Evolutionary conservation across 2,329 filamentous ascomycete species (phyloP).

Genomic region (Lizonia empirigonia): DNA sequence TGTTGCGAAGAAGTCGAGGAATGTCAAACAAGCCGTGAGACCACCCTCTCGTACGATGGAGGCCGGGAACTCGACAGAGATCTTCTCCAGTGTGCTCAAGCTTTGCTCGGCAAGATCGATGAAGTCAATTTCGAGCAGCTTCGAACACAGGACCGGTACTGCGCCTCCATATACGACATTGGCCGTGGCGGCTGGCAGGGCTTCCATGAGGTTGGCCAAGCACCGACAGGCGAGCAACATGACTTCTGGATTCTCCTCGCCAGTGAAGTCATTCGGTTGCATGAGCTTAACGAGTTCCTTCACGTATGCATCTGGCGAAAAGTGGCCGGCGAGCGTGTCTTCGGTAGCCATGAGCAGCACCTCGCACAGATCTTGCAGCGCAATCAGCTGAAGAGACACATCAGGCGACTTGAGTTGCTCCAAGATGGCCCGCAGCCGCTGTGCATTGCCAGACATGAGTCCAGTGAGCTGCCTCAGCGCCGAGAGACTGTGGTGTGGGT

Average conservation of each 20-base stretch:
- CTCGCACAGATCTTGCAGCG: constrained; percentile 90
- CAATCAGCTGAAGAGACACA: constrained; percentile 84
- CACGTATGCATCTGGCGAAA: constrained; percentile 91
- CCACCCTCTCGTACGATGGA: constrained; percentile 96
- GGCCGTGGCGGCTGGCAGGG: constrained; percentile 85
- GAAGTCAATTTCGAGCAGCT: constrained; percentile 92
- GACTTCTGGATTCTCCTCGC: constrained; percentile 91
- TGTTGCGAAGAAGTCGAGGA: constrained; percentile 96
- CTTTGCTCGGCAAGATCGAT: constrained; percentile 98
- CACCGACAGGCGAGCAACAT: constrained; percentile 97
- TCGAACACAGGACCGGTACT: constrained; percentile 91
- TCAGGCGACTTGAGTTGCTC: constrained; percentile 77
- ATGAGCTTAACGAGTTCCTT: constrained; percentile 92
- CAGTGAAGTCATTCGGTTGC: constrained; percentile 84
- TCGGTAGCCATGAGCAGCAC: constrained; percentile 93
- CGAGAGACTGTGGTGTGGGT: constrained; percentile 62
- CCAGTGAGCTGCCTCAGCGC: constrained; percentile 87
- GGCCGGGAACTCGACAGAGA: constrained; percentile 92
- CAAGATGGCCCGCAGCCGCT: constrained; percentile 70
- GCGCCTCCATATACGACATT: constrained; percentile 98
- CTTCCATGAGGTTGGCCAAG: constrained; percentile 97
- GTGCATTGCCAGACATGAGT: constrained; percentile 82
- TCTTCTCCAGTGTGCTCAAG: constrained; percentile 94
- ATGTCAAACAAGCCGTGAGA: constrained; percentile 91
- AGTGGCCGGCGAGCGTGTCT: constrained; percentile 93